phyloP scores from a whole-genome alignment of 768 basidiomycete genomes.

The Russula olivacea region DNA sequence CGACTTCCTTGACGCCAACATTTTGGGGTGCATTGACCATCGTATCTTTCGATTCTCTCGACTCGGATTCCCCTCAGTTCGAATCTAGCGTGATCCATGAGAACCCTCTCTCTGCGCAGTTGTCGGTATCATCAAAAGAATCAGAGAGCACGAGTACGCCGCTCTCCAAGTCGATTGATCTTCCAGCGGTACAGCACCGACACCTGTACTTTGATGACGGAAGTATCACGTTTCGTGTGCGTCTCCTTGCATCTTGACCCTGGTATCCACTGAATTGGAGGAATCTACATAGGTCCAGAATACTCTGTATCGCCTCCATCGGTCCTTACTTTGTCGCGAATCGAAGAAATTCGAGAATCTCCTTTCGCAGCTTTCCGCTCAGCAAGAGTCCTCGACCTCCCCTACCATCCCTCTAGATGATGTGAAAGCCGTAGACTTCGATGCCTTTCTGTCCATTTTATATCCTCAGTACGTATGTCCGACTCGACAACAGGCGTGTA shows the following conservation, averaged over 20 bases:
- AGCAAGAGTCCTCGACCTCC: neutral
- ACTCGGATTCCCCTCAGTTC: neutral
- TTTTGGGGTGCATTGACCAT: slow-evolving; percentile 1
- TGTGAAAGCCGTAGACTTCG: slow-evolving; percentile 14
- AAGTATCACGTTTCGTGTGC: slow-evolving; percentile 13
- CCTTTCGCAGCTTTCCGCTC: neutral
- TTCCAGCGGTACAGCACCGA: neutral
- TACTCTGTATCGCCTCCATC: slow-evolving; percentile 17
- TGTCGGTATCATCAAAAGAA: neutral
- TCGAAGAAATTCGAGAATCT: slow-evolving; percentile 7
- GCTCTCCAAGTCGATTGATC: neutral
- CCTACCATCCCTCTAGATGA: slow-evolving; percentile 1
- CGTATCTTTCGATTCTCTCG: slow-evolving; percentile 7
- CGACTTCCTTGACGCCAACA: neutral
- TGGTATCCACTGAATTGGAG: neutral
- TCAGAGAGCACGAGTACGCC: neutral
- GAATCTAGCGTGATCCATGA: neutral
- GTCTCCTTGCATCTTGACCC: neutral
- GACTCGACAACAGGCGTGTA: neutral
- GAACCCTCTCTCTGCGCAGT: neutral
- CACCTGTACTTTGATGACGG: slow-evolving; percentile 18
- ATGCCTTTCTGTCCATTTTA: slow-evolving; percentile 20
- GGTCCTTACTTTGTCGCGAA: slow-evolving; percentile 18
- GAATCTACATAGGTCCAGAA: slow-evolving; percentile 2
- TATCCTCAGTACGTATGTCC: slow-evolving; percentile 17